Base-by-base conservation (phyloP, 306 rosid genomes). In the Castanospermum australe region DNA sequence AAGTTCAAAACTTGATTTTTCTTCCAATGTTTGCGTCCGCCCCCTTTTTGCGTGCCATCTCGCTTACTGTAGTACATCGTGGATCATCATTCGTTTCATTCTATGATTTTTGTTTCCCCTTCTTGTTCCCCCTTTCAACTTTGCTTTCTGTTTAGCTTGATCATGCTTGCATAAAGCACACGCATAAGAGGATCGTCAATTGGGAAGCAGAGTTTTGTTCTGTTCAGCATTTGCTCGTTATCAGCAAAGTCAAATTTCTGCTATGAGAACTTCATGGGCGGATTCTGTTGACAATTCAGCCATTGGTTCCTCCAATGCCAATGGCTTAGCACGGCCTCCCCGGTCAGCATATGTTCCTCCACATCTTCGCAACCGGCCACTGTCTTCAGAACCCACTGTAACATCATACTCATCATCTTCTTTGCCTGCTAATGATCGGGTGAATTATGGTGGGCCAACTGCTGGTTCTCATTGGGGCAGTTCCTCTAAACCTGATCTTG, bases 321-420 rank as follows among this genome's bases (percentile, higher is more conserved):
- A 65, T 59, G 75, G 75, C 62, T n/a, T 68, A 2, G 62, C 79
- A 8, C 83, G 85, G 42, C 87, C 92, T 51, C 2, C 81, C 11
- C 82, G 88, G 24, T 56, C 89, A 4, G 85, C 91, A 0, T 92
- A 92, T 67, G 97, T 92, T 48, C 97, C 94, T 0, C 97, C 97
- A 0, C 97, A 92, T 84, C 94, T 92, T 73, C 91, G 97, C 12
- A 90, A 92, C 47, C 79, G 86, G 82, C 72, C 87, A 13, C 25
- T 81, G 5, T 41, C 92, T 6, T 67, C 97, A 0, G 94, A 84
- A 33, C 66, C 81, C 25, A 78, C 83, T 4, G 75, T 87, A 51
- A 39, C 76, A 6, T 77, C 86, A 0, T 17, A 85, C 36, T 24
- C 76, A 28, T 24, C 76, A 28, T 63, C 74, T 66, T 75, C 87